A percentile compares a stretch with the other conserved stretches of the same genome.
These are phyloP conservation scores for Magnolia officinalis DNA, from an alignment of 164 flowering plant genomes.

Conservation along the genomic window DNA sequence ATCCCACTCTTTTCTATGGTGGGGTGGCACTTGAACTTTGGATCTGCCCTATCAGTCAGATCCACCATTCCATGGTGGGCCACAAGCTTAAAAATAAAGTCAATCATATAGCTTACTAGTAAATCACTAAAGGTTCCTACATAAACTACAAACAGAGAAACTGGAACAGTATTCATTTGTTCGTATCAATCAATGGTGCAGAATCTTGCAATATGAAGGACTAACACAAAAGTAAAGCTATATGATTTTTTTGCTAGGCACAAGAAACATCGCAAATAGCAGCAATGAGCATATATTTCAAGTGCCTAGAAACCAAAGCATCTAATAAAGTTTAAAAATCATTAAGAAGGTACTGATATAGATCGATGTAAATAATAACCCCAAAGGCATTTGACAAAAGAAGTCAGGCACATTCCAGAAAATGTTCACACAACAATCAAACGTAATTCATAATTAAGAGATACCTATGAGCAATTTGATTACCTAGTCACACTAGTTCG, in stretches of 20 bases:
- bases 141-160: background rate
- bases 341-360: no score
- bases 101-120: background rate
- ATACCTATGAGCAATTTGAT: no score
- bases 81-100: no score
- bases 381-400: background rate
- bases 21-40: no score
- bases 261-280: background rate
- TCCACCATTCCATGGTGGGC: no score
- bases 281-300: background rate
- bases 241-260: background rate
- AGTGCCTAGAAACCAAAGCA: background rate
- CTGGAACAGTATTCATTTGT: background rate
- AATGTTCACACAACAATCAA: no score
- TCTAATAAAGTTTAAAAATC: no score
- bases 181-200: background rate
- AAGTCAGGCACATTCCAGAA: background rate
- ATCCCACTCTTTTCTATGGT: no score
- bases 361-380: no score
- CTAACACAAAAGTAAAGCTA: background rate
- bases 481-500: no score
- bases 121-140: background rate
- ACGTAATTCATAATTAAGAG: no score
- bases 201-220: background rate
- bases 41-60: no score